Percentiles rank a stretch among this genome's conserved stretches.
Conservation (phyloP, 164 flowering plant species). For the Euptelea pleiosperma region DNA sequence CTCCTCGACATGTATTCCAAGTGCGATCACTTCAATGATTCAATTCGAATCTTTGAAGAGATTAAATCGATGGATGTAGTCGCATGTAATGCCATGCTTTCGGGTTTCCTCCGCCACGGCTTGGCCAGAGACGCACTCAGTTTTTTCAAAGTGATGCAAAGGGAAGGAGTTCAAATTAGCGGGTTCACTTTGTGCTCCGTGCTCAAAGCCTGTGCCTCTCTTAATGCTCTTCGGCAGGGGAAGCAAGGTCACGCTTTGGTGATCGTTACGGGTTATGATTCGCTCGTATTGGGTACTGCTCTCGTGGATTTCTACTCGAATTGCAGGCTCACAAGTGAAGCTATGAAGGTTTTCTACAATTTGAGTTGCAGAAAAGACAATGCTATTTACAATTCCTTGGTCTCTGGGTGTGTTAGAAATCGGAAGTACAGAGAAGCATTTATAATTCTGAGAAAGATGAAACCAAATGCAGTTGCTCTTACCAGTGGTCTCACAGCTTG, state of each 20-base stretch:
- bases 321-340: conserved; percentile 33
- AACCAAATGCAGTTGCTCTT: conserved; percentile 42
- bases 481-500: conserved; percentile 52
- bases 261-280: conserved; percentile 36
- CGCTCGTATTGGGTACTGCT: conserved; percentile 45
- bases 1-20: conserved; percentile 54
- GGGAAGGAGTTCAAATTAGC: conserved; percentile 28
- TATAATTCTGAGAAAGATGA: conserved; percentile 28
- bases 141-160: conserved; percentile 35
- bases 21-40: conserved; percentile 28
- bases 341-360: conserved; percentile 29
- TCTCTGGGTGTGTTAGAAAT: conserved; percentile 45
- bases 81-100: conserved; percentile 52
- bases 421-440: conserved; percentile 35
- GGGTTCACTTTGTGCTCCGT: conserved; percentile 46
- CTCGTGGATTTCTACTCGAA: conserved; percentile 44
- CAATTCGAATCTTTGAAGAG: conserved; percentile 38
- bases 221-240: conserved; percentile 36
- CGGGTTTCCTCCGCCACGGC: conserved; percentile 38
- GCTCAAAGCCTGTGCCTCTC: conserved; percentile 42
- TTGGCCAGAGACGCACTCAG: conserved; percentile 24
- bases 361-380: conserved; percentile 32
- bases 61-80: conserved; percentile 41
- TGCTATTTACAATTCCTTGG: conserved; percentile 42
- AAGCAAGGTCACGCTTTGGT: conserved; percentile 48